phyloP scores from a whole-genome alignment of 2,329 filamentous ascomycete species.

The Zasmidium cellare region DNA sequence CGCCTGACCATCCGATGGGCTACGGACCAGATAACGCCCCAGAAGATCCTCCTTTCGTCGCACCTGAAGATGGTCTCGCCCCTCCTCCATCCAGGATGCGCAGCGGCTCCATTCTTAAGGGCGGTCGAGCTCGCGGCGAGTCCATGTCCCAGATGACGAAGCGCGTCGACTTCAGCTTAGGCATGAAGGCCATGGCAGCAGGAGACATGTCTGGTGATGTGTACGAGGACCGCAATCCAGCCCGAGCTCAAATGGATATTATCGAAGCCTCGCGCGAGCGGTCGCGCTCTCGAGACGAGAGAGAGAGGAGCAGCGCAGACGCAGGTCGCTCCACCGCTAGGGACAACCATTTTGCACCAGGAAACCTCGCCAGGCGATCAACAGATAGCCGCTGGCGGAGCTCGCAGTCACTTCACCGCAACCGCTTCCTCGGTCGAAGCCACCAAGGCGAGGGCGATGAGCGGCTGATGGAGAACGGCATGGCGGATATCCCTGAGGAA shows the following conservation, averaged over 20 bases:
- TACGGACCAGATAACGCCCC: slow-evolving; percentile 26
- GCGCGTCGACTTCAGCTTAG: slow-evolving; percentile 70
- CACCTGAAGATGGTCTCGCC: slow-evolving; percentile 29
- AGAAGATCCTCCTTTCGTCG: slow-evolving; percentile 46
- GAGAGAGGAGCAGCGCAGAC: slow-evolving; percentile 27
- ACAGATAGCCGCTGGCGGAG: slow-evolving; percentile 30
- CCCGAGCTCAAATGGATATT: slow-evolving; percentile 44
- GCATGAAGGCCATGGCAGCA: slow-evolving; percentile 59
- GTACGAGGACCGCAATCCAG: slow-evolving; percentile 56
- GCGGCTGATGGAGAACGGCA: slow-evolving; percentile 36
- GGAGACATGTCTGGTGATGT: slow-evolving; percentile 65
- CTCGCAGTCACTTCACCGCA: slow-evolving; percentile 52
- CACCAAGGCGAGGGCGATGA: slow-evolving; percentile 28
- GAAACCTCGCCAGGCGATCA: slow-evolving; percentile 30
- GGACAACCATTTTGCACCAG: slow-evolving; percentile 21
- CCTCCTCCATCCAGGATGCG: slow-evolving; percentile 33
- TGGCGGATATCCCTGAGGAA: slow-evolving; percentile 40
- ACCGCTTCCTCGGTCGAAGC: slow-evolving; percentile 61
- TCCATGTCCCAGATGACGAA: slow-evolving; percentile 59
- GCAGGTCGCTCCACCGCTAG: slow-evolving; percentile 29
- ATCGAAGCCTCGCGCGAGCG: slow-evolving; percentile 37
- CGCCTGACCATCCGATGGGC: slow-evolving; percentile 47
- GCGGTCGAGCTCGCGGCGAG: slow-evolving; percentile 54
- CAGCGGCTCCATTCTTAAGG: slow-evolving; percentile 53
- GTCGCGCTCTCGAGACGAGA: slow-evolving; percentile 24